Base-by-base conservation (phyloP, 1,284 basidiomycete genomes). In the Leccinum glutinopallens region DNA sequence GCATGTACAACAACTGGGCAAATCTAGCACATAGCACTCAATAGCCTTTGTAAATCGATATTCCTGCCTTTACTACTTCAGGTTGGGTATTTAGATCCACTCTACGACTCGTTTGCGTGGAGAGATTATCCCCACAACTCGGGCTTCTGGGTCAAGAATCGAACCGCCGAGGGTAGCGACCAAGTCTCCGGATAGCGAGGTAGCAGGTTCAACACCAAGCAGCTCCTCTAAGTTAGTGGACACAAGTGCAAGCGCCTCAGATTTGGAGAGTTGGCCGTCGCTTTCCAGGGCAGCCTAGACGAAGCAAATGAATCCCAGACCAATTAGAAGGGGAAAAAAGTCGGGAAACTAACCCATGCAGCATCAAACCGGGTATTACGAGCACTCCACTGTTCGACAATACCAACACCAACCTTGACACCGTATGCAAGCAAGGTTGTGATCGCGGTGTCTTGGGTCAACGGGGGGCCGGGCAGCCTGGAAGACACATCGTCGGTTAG, bases 381-480 rank as follows among this genome's bases (percentile, higher is more conserved):
- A 5, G 87, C 86, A 67, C 81, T 80, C 83, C 87, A 91, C 53
- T 75, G 67, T 56, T 78, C 76, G 17, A 68, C 58, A 80, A 82
- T 61, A 15, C 89, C 90, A 57, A 97, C 75, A 5, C 87, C 95
- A 58, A 96, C 91, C 5, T 83, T 87, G 49, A 96, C 89, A 53
- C 88, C 88, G 58, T 90, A 83, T 13, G 80, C 77, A 37, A 89
- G 76, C 15, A 97, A 82, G 61, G 81, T 82, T 32, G 83, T 79
- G 32, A 93, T 80, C 1, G 88, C 83, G 29, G 84, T 92, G 54
- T 91, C 81, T 62, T 83, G 76, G 9, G 87, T 86, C 37, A 97
- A 76, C 0, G 94, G 95, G 0, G 91, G 91, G 0, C 94, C 94
- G 9, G 91, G 82, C 7, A 90, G 75, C 64, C 85, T 72, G 82